Conservation (phyloP, 257 asterid genomes). For the Capsicum pubescens region DNA sequence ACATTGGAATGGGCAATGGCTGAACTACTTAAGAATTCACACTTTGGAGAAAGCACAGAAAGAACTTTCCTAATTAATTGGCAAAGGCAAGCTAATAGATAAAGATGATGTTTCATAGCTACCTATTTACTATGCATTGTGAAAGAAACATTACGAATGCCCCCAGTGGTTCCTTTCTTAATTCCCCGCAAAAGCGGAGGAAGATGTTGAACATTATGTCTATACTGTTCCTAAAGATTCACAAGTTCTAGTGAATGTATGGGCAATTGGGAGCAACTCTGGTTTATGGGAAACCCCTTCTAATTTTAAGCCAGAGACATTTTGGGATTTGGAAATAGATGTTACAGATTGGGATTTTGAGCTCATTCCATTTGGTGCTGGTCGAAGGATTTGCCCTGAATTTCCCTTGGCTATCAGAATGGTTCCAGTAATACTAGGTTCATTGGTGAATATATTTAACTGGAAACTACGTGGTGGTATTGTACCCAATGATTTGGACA, state of each 20-base stretch:
- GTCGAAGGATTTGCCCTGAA: slow-evolving; percentile 45
- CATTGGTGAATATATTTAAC: slow-evolving; percentile 36
- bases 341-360: slow-evolving; percentile 41
- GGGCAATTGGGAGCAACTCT: slow-evolving; percentile 46
- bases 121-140: slow-evolving; percentile 40
- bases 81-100: slow-evolving; percentile 34
- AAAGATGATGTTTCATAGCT: slow-evolving; percentile 32
- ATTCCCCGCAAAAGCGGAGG: slow-evolving; percentile 37
- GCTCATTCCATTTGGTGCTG: slow-evolving; percentile 48
- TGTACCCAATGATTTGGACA: slow-evolving; percentile 38
- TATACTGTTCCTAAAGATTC: slow-evolving; percentile 33
- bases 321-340: slow-evolving; percentile 36
- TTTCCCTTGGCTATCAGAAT: slow-evolving; percentile 40
- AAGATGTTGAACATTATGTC: slow-evolving; percentile 37
- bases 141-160: slow-evolving; percentile 42
- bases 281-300: slow-evolving; percentile 31
- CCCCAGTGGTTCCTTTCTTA: slow-evolving; percentile 39
- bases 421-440: slow-evolving; percentile 39
- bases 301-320: slow-evolving; percentile 43
- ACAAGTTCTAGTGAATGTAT: slow-evolving; percentile 40
- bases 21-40: slow-evolving; percentile 34
- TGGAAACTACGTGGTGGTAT: slow-evolving; percentile 43
- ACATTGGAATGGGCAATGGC: slow-evolving; percentile 45
- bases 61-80: slow-evolving; percentile 39
- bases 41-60: slow-evolving; percentile 38